These are phyloP conservation scores for Kwoniella shivajii DNA, from an alignment of 1,284 basidiomycete genomes.

Conservation along the genomic window DNA sequence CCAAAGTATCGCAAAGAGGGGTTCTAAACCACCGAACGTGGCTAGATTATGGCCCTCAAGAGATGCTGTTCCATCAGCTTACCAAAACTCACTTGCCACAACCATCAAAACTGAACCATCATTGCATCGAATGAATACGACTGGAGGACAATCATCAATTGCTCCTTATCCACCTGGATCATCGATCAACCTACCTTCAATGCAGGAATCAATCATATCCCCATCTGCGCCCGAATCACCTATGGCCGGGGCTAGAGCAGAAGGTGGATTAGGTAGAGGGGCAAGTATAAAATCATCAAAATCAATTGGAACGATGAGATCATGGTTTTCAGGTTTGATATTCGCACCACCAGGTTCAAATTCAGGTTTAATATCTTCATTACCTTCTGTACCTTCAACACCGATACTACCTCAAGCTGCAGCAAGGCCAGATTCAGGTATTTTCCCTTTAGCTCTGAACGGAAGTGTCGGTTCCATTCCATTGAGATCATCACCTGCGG, in stretches of 20 bases:
- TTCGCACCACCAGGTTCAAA: slow-evolving; percentile 4
- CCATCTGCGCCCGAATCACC: background rate
- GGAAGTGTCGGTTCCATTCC: background rate
- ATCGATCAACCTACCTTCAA: background rate
- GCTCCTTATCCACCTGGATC: background rate
- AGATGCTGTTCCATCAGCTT: slow-evolving; percentile 13
- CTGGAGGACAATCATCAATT: background rate
- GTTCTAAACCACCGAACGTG: slow-evolving; percentile 8
- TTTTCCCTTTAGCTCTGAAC: slow-evolving; percentile 24
- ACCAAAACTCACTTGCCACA: background rate
- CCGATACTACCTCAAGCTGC: slow-evolving; percentile 21
- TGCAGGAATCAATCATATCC: too few species aligned
- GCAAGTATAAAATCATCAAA: slow-evolving; percentile 38
- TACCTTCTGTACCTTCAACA: slow-evolving; percentile 11
- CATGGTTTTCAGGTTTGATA: slow-evolving; percentile 38
- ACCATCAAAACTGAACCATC: background rate
- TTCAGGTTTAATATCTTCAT: background rate
- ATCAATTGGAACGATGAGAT: slow-evolving; percentile 25
- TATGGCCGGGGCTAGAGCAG: background rate
- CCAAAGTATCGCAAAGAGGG: background rate
- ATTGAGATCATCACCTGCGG: background rate
- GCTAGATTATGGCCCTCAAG: slow-evolving; percentile 21
- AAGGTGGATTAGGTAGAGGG: slow-evolving; percentile 22
- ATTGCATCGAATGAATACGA: background rate
- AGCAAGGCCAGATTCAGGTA: slow-evolving; percentile 37